Conservation (phyloP, 768 basidiomycete genomes). For the Rhodosporidiobolus sp. region DNA sequence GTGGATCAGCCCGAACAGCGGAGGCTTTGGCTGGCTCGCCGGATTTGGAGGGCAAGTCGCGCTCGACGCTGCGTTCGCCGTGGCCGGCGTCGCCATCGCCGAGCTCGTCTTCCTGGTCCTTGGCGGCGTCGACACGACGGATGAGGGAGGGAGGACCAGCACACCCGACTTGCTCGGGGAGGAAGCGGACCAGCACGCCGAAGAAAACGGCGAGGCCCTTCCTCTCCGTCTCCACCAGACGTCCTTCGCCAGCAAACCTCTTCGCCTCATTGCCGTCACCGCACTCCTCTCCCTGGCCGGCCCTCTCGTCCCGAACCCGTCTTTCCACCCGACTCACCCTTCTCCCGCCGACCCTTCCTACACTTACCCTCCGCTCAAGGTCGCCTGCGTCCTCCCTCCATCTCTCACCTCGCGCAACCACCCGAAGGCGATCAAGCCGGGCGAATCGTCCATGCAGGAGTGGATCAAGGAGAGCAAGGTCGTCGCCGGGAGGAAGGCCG, state of each 20-base stretch:
- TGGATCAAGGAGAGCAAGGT: constrained; percentile 16
- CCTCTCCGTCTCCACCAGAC: too few species aligned
- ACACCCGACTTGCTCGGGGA: too few species aligned
- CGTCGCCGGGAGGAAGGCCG: constrained; percentile 3
- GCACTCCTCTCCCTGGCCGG: neutral
- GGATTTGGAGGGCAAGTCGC: neutral
- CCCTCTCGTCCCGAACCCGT: neutral
- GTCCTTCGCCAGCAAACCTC: neutral
- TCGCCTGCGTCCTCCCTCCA: constrained; percentile 28
- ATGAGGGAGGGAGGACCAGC: too few species aligned
- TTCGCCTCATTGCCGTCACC: neutral
- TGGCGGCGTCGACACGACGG: rapidly evolving
- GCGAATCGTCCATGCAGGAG: neutral
- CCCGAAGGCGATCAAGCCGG: neutral
- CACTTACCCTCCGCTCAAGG: constrained; percentile 25
- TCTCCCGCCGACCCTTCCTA: constrained; percentile 7
- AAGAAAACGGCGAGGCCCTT: too few species aligned
- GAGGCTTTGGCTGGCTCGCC: neutral
- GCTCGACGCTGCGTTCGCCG: neutral
- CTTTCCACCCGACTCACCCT: neutral
- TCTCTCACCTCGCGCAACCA: neutral
- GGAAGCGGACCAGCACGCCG: neutral
- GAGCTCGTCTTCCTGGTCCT: neutral
- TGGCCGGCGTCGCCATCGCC: neutral
- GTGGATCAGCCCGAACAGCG: neutral